A percentile compares a stretch with the other conserved stretches of the same genome.
phyloP scores from a whole-genome alignment of 495 filamentous ascomycete genomes.

The Penicillium lagena region DNA sequence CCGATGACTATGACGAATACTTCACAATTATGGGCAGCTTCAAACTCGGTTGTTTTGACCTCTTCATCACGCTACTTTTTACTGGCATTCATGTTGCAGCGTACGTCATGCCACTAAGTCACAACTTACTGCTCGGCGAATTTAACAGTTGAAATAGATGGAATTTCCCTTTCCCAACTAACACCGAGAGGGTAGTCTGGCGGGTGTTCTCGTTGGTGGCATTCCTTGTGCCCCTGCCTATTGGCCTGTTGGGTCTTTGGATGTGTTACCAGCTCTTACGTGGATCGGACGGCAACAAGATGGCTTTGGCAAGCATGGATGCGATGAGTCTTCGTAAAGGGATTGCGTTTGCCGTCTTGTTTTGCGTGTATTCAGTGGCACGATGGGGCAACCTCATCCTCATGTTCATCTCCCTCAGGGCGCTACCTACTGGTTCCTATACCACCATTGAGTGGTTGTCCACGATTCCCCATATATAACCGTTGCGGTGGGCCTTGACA shows the following conservation, averaged over 20 bases:
- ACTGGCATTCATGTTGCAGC: constrained; percentile 8
- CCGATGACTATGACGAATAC: background rate
- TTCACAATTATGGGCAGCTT: background rate
- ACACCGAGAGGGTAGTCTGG: constrained; percentile 4
- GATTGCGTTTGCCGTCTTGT: background rate
- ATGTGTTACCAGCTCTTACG: background rate
- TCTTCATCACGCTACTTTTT: background rate
- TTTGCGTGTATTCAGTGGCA: background rate
- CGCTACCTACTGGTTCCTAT: constrained; percentile 3
- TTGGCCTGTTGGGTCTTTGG: background rate
- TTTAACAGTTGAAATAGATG: background rate
- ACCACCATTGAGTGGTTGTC: constrained; percentile 1
- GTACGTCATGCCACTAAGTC: too few relatives aligned
- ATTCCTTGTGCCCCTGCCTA: background rate
- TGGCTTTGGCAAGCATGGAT: background rate
- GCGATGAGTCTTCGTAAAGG: background rate
- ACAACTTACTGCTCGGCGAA: background rate
- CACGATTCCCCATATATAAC: constrained; percentile 6
- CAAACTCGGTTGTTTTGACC: background rate
- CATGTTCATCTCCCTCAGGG: constrained; percentile 6
- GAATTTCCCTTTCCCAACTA: constrained; percentile 5
- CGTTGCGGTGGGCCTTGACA: too few relatives aligned
- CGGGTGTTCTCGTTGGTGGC: constrained; percentile 3
- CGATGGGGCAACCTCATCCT: constrained; percentile 4
- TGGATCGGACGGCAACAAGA: background rate